Evolutionary conservation across 2,329 filamentous ascomycete genomes (phyloP).

Genomic region (Xylariaceae sp.): DNA sequence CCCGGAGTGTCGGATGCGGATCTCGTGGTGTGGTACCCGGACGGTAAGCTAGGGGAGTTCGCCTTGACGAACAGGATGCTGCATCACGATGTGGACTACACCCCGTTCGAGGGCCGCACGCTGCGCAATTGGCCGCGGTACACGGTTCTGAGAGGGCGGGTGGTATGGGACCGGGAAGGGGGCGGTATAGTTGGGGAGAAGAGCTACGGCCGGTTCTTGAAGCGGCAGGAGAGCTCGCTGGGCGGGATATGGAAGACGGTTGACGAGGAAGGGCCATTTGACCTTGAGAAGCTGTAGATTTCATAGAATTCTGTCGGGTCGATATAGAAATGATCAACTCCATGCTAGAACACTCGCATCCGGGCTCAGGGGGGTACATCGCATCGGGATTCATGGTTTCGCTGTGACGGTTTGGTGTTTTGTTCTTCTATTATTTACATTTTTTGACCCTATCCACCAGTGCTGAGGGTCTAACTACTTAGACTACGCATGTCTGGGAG

Average conservation of each 20-base stretch:
- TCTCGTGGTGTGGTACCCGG: slow-evolving; percentile 54
- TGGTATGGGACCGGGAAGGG: slow-evolving; percentile 55
- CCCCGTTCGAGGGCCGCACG: slow-evolving; percentile 55
- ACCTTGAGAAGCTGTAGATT: slow-evolving; percentile 33
- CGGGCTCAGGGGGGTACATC: background rate
- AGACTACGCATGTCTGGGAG: no score
- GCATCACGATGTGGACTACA: slow-evolving; percentile 61
- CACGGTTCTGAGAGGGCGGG: slow-evolving; percentile 53
- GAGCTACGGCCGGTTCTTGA: slow-evolving; percentile 21
- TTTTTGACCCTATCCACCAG: no score
- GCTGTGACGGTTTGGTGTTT: no score
- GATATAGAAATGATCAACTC: background rate
- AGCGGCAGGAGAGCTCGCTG: slow-evolving; percentile 17
- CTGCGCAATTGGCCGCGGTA: slow-evolving; percentile 59
- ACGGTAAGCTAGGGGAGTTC: slow-evolving; percentile 40
- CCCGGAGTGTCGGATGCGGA: slow-evolving; percentile 53
- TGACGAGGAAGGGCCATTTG: slow-evolving; percentile 21
- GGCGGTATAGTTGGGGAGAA: slow-evolving; percentile 41
- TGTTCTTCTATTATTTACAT: no score
- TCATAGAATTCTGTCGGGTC: no score
- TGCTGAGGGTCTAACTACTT: no score
- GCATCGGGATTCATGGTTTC: no score
- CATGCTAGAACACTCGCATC: background rate
- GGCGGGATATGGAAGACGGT: slow-evolving; percentile 32
- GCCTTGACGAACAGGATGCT: slow-evolving; percentile 49